Evolutionary conservation across 441 rosid genomes (phyloP).

Genomic region (Eutrema salsugineum): DNA sequence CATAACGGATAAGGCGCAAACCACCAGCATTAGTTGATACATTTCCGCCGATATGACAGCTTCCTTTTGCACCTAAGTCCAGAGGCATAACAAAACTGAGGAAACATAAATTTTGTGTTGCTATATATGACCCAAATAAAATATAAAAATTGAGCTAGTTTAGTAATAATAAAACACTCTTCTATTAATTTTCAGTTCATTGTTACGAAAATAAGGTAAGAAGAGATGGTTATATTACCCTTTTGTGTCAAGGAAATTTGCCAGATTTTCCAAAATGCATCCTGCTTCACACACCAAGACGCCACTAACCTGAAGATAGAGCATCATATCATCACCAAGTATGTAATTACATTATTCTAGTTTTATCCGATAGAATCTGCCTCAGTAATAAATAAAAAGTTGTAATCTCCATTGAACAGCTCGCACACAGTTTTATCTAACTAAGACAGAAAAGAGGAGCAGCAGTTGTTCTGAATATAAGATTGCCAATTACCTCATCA

Average conservation of each 20-base stretch:
- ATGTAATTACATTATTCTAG: not conserved
- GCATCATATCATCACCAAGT: conserved; percentile 12
- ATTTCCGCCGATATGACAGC: conserved; percentile 99
- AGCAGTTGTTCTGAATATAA: not conserved
- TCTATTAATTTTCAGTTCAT: not conserved
- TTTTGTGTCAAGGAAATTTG: conserved; percentile 67
- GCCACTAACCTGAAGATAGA: conserved; percentile 70
- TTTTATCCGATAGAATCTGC: not conserved
- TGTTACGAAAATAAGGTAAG: not conserved
- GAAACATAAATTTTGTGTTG: conserved; percentile 38
- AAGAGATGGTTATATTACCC: conserved; percentile 46
- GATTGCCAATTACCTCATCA: conserved; percentile 55
- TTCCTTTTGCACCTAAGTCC: conserved; percentile 99
- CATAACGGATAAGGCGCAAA: conserved; percentile 90
- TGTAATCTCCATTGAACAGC: not conserved
- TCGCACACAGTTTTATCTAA: not conserved
- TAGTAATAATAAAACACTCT: not conserved
- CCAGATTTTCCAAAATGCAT: conserved; percentile 90
- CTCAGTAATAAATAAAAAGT: not conserved
- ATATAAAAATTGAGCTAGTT: conserved; percentile 1
- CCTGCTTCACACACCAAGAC: conserved; percentile 96
- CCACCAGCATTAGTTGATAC: conserved; percentile 99
- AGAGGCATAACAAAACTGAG: conserved; percentile 98
- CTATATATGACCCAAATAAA: not conserved
- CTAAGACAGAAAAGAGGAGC: not conserved